Base-by-base conservation (phyloP, 2,329 filamentous ascomycete genomes). In the Aureobasidium leucospermi region DNA sequence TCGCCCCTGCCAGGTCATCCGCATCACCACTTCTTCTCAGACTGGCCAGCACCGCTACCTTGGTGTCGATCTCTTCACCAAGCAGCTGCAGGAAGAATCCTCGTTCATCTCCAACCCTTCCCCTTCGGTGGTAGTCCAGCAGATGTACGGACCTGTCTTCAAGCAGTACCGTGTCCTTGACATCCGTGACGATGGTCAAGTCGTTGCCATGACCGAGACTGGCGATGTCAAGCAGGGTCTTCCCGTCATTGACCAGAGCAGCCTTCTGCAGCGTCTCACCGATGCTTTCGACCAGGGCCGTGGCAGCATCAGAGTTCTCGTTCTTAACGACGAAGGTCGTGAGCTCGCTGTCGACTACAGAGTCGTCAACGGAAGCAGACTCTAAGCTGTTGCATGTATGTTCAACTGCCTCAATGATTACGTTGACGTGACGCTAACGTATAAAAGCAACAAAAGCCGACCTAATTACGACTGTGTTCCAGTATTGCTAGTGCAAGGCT, bases 101-200 rank as follows among this genome's bases (percentile, higher is more conserved):
- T 93, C 88, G 71, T 96, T 96, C 81, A 86, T 97, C 80, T 92
- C 90, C 79, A 95, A 96, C 88, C 94, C 94, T 66, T 90, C 89
- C 67, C 93, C 93, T 69, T 96, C 90, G 69, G 94, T 99, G 63
- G 86, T 97, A 65, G 93, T 99, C 71, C 94, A 99, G 88, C 97
- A 93, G 81, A 97, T 99, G 91, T 89, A 96, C 67, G 94, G 93
- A 70, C 94, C 94, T 65, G 86, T 97, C 81, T 96, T 97, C 90
- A 97, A 97, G 90, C 94, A 97, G 85, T 99, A 99, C 88, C 92
- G 94, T 73, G 93, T 99, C 74, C 88, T 99, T 64, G 94, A 99
- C 82, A 88, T 99, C 77, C 87, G 91, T 76, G 89, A 96, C 67
- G 92, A 86, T 70, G 81, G 83, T 71, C 78, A 79, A 68, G 76